phyloP scores from a whole-genome alignment of 2,329 filamentous ascomycete species.

The Graphium sp. region DNA sequence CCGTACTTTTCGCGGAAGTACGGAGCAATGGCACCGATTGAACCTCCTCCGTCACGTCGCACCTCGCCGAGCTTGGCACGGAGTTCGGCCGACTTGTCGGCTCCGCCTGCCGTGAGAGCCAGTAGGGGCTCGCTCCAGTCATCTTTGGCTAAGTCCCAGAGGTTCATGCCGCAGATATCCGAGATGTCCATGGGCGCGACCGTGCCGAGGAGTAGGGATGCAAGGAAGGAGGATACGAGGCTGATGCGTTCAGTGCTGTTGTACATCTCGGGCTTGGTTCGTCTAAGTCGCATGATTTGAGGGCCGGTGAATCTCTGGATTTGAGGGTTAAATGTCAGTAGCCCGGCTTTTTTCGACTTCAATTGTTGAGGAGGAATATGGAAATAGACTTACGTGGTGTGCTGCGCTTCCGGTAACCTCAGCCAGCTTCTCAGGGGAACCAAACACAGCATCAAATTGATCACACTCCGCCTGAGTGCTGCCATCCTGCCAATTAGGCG shows the following conservation, averaged over 20 bases:
- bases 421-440: slow-evolving; percentile 51
- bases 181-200: slow-evolving; percentile 85
- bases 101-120: slow-evolving; percentile 52
- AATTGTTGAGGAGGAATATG: not conserved
- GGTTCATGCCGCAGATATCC: slow-evolving; percentile 91
- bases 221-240: slow-evolving; percentile 87
- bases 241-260: slow-evolving; percentile 69
- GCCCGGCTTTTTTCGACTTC: not conserved
- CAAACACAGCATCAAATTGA: slow-evolving; percentile 61
- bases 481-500: slow-evolving; percentile 96
- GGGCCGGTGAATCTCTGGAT: slow-evolving; percentile 82
- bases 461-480: slow-evolving; percentile 90
- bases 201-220: slow-evolving; percentile 71
- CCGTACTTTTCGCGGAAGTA: slow-evolving; percentile 73
- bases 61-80: slow-evolving; percentile 68
- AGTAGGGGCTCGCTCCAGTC: slow-evolving; percentile 63
- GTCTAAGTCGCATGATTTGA: slow-evolving; percentile 79
- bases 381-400: slow-evolving; percentile 57
- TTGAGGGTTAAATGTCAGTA: not conserved
- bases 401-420: slow-evolving; percentile 77
- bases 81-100: slow-evolving; percentile 41
- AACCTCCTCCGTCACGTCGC: slow-evolving; percentile 61
- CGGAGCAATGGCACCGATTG: slow-evolving; percentile 54
- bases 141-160: slow-evolving; percentile 74
- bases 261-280: slow-evolving; percentile 69